Base-by-base conservation (phyloP, 2,329 filamentous ascomycete genomes). In the Cordyceps javanica region DNA sequence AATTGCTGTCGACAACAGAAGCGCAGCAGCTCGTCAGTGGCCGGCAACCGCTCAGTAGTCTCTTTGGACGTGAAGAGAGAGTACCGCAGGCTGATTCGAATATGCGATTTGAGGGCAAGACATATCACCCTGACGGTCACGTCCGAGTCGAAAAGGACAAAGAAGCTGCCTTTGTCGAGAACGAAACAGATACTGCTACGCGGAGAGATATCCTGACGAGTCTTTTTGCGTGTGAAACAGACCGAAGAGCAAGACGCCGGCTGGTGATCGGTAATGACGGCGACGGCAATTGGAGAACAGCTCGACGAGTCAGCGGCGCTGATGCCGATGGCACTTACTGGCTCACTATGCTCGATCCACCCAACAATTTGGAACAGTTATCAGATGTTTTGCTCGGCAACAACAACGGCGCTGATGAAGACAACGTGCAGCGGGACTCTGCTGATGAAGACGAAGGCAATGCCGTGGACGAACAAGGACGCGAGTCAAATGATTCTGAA, bases 21-120 rank as follows among this genome's bases (percentile, higher is more conserved):
- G 85, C 89, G 11, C 85, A 89, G 59, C 88, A 93, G 64, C 81
- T 95, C 7, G 82, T 94, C 13, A 82, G 86, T 14, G 85, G 87
- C 54, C 82, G 88, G 42, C 88, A 91, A 64, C 89, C 90, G 0
- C 79, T 93, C 46, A 92, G 89, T 68, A 84, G 83, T 62, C 73
- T 83, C 50, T 91, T 91, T 61, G 89, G 88, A 1, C 84, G 90
- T 44, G 87, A 90, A 60, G 87, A 87, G 1, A 77, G 80, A 57
- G 85, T 90, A 19, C 86, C 88, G 2, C 72, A 78, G 0, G 84
- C 82, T 14, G 85, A 90, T 58, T 73, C 77, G 30, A 79, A 78
- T 56, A 62, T 70, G 36, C 77, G 73, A 11, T 81, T 85, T 49
- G 82, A 89, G 63, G 89, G 88, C 57, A 91, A 92, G 68, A 74